Evolutionary conservation across 352 stramenopile species (phyloP), one percentile per base, ranked within the genome.

Genomic region (Elongisporangium prolatum): DNA sequence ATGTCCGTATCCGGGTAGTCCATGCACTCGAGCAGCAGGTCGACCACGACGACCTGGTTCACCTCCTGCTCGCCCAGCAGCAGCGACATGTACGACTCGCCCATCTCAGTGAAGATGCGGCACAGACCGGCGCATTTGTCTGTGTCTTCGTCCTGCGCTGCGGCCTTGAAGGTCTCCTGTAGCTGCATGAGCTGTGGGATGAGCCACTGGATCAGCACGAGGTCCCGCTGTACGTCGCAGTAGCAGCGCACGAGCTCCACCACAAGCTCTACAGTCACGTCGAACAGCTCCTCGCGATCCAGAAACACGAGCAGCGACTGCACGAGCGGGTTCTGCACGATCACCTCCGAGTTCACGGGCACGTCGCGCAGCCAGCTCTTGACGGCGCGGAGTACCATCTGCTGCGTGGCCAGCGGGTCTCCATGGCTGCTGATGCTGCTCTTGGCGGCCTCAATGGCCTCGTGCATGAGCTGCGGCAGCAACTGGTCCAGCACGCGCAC

Each of bases 51-150:
- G 4, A 70, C 69, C 58, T 95, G 77, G 18, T 78, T 63, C 60
- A 87, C 69, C 21, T 77, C 71, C 20, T 77, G 71, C 21, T 82
- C 76, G 2, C 75, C 70, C n/a, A 96, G 38, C 9, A 97, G 65
- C 52, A 96, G 52, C 34, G 85, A 66, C 51, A 97, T 71, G 67
- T 94, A 96, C 14, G 79, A 79, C 51, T 97, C 90, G 10, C 77
- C 84, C 69, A 96, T 91, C 60, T 97, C 90, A 0, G 90, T 96
- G 58, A 97, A 97, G 48, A 97, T 80, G 14, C 89, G 77, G 58
- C 86, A 94, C 5, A 97, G 71, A 0, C 84, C 86, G 13, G 89
- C 54, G 53, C 79, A 92, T 50, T 78, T 69, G 59, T 96, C 87
- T 21, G 77, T 79, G 52, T 96, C 74, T 53, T 96, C 86, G 0